These are phyloP conservation scores for Arbutus unedo DNA, from an alignment of 148 eudicot species.

Conservation along the genomic window DNA sequence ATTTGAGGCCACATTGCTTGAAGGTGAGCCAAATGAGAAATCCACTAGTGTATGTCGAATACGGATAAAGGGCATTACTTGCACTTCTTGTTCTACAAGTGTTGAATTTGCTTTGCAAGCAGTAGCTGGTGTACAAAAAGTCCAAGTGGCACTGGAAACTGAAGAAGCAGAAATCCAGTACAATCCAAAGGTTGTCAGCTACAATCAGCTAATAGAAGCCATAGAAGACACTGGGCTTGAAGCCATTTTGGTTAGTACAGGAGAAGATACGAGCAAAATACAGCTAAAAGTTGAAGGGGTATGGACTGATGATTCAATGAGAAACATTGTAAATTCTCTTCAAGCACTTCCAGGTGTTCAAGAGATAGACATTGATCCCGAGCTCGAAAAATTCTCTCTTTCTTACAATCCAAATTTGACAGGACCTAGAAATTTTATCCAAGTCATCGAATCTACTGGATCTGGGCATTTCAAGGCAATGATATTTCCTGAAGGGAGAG, in stretches of 20 bases:
- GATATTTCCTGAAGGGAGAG: constrained; percentile 65
- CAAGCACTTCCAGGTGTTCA: constrained; percentile 72
- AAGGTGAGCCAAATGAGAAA: constrained; percentile 46
- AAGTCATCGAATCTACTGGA: constrained; percentile 61
- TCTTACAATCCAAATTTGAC: constrained; percentile 68
- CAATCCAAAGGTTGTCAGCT: constrained; percentile 57
- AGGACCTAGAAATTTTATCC: constrained; percentile 78
- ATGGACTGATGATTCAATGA: constrained; percentile 41
- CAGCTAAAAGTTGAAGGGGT: constrained; percentile 64
- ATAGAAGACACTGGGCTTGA: constrained; percentile 72
- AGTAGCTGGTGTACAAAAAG: constrained; percentile 63
- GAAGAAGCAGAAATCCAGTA: constrained; percentile 76
- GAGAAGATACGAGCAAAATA: constrained; percentile 66
- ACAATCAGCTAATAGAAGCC: constrained; percentile 45
- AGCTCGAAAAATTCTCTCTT: constrained; percentile 48
- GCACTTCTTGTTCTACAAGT: constrained; percentile 76
- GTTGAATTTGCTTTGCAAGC: constrained; percentile 55
- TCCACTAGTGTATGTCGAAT: constrained; percentile 54
- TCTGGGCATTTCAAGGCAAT: constrained; percentile 55
- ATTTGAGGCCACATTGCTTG: constrained; percentile 56
- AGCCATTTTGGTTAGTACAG: constrained; percentile 67
- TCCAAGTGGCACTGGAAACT: constrained; percentile 78
- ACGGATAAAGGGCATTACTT: constrained; percentile 74
- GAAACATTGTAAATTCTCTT: constrained; percentile 51
- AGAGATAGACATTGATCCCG: constrained; percentile 45